Base-by-base conservation (phyloP, 495 filamentous ascomycete genomes). In the Aspergillus asperescens region DNA sequence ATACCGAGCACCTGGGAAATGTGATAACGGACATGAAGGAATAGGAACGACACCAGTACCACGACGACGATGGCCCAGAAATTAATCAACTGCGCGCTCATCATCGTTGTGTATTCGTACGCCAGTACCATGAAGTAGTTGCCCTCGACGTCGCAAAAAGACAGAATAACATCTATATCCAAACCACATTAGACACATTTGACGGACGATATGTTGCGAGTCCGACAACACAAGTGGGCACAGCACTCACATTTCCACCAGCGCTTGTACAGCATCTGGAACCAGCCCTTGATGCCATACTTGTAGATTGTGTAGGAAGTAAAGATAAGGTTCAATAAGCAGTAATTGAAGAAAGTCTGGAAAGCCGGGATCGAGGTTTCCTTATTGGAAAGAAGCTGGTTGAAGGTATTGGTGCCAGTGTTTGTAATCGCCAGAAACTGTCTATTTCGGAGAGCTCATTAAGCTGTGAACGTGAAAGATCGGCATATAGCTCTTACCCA, bases 21-120 rank as follows among this genome's bases (percentile, higher is more conserved):
- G 67, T 89, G 87, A 75, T 98, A 98, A 48, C 93, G 88, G 20
- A 98, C 93, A 29, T 74, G 75, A 20, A 98, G 80, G 63, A 96
- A 76, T 38, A 83, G 40, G 70, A 91, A 88, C 7, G 91, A 96
- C 60, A 96, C 69, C 54, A 85, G 64, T 22, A 97, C 90, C 23
- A 98, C 93, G 50, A 93, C 83, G 16, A 92, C 88, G 54, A 98
- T 98, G 58, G 91, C 86, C 92, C 93, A 98, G 79, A 98, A 97
- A 77, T 95, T 95, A 70, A 98, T 90, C 27, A 98, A 78, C 72
- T 96, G 91, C 7, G 88, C 90, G 46, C 88, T 93, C 29, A 93
- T 81, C 65, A 91, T 86, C 62, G 84, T 93, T 42, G 90, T 94
- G 70, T 96, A 94, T 23, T 87, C 79, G 75, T 96, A 97, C 32